Base-by-base conservation (phyloP, 192 early-diverging fungal genomes). In the Geosiphon pyriformis region DNA sequence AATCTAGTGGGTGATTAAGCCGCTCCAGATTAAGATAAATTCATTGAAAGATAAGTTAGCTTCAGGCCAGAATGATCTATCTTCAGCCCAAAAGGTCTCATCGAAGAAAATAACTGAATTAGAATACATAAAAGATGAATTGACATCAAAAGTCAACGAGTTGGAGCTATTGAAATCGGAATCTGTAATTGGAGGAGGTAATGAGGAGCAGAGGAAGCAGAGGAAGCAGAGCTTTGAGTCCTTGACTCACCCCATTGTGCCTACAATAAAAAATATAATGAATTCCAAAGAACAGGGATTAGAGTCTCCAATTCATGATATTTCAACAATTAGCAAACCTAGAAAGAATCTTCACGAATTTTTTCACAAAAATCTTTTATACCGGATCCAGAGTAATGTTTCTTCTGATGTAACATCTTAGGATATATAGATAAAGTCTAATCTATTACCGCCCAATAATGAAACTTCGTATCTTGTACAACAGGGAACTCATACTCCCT, bases 41-140 rank as follows among this genome's bases (percentile, higher is more conserved):
- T 50, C 20, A 50, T 62, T 62, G 29, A 50, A 59, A 59, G 30
- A 22, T 50, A 62, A 62, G 29, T 62, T 62, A 62, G 47, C 2
- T 31, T 62, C 49, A 62, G 3, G 12, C 29, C 37, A 62, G 29
- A 62, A 62, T n/a, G 60, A 62, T 31, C 42, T 27, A 46, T n/a
- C n/a, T n/a, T n/a, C n/a, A n/a, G n/a, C n/a, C n/a, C n/a, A n/a
- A n/a, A n/a, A n/a, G n/a, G n/a, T n/a, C n/a, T 42, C 37, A 42
- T 42, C 15, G 15, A 42, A 42, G 37, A 42, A 42, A 42, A 15
- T 10, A 15, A 10, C 37, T 42, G 37, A 42, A 42, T 10, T 42
- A 10, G 37, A 42, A 15, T 42, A 6, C 15, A 6, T 42, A 6
- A 42, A 42, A 42, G 37, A 10, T 42, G 15, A 42, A 42, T 42